Evolutionary conservation across 768 basidiomycete genomes (phyloP), one percentile per base, ranked within the genome.

Genomic region (Epithele typhae): DNA sequence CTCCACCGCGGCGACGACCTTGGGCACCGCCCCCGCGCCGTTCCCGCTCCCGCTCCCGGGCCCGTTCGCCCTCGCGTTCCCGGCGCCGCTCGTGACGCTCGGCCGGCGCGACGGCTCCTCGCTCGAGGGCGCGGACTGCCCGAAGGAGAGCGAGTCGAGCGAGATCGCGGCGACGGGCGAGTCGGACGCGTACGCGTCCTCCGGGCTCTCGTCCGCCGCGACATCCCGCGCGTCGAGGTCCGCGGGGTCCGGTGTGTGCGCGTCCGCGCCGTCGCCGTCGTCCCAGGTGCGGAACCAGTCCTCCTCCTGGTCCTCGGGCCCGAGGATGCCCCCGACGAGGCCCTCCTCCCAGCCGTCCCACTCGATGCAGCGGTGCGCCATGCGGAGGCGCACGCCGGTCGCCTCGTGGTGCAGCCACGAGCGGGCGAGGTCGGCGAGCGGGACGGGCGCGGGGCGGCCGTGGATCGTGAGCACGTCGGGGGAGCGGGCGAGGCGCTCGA

Each of bases 301-400:
- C 5, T 78, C 78, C 55, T 89, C 83, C 40, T 73, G 63, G 17
- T 87, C 86, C 55, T 79, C 82, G 0, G 81, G 76, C 1, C 87
- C 87, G 17, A 92, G 70, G 25, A 90, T 87, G 47, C 79, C 81
- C 5, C 81, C 79, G 1, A 86, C 77, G 15, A 92, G 70, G 0
- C 87, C 88, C 60, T 92, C 89, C 59, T 92, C 89, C 89, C 90
- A 92, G 2, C 89, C 90, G 55, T 92, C 89, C 89, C 89, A 92
- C 60, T 92, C 89, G 27, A 75, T 78, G 54, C 82, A 87, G 22
- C 87, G 81, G 62, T 92, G 89, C 3, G 84, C 87, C 66, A 83
- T 74, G 37, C 90, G 79, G 41, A 89, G 67, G 3, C 80, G 76
- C 36, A 75, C 71, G 4, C 90, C 85, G 14, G 75, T 59, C 3